Conservation (phyloP, 2,329 filamentous ascomycete species). For the Pyrenochaeta sp. region DNA sequence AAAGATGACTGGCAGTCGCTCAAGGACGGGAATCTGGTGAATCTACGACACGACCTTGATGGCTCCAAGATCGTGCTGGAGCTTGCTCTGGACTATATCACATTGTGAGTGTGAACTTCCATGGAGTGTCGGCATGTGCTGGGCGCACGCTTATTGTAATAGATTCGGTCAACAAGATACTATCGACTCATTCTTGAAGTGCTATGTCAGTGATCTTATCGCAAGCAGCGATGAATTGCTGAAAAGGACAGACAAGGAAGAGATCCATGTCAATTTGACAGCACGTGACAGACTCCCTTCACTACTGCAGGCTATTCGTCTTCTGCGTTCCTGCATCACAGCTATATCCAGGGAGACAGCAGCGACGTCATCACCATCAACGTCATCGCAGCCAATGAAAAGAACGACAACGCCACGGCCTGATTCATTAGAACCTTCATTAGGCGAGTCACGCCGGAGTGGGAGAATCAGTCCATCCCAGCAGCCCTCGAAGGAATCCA, state of each 20-base stretch:
- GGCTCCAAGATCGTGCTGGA: constrained; percentile 38
- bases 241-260: constrained; percentile 35
- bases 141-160: constrained; percentile 5
- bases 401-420: constrained; percentile 30
- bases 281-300: constrained; percentile 34
- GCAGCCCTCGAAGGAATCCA: constrained; percentile 10
- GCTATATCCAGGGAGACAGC: constrained; percentile 21
- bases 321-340: constrained; percentile 35
- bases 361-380: constrained; percentile 6
- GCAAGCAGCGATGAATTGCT: constrained; percentile 30
- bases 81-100: constrained; percentile 39
- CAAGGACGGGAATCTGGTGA: constrained; percentile 23
- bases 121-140: background rate
- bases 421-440: constrained; percentile 30
- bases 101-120: constrained; percentile 26
- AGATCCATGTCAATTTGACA: constrained; percentile 34
- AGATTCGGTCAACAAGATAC: constrained; percentile 32
- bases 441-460: constrained; percentile 33
- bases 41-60: constrained; percentile 35
- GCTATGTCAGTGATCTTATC: constrained; percentile 23
- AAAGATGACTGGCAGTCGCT: constrained; percentile 32
- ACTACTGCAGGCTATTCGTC: constrained; percentile 30
- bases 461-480: constrained; percentile 23
- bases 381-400: constrained; percentile 9
- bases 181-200: constrained; percentile 26